Conservation (phyloP, 2,329 filamentous ascomycete species). For the Helicocarpus griseus region DNA sequence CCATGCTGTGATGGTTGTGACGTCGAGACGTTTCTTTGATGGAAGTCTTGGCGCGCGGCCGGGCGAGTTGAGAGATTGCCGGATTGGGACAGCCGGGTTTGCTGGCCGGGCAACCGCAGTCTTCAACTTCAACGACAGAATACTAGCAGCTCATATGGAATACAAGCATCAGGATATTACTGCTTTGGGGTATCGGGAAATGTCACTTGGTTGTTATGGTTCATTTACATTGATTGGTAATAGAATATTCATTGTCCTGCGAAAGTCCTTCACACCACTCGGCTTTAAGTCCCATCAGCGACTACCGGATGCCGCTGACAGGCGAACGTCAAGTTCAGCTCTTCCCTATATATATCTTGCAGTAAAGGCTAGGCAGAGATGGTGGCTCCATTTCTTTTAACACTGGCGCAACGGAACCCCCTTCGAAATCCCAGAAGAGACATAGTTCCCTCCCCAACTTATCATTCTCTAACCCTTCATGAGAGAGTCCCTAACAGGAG, state of each 20-base stretch:
- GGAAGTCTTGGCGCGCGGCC: neutral
- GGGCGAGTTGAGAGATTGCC: slow-evolving; percentile 21
- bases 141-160: neutral
- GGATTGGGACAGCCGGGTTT: slow-evolving; percentile 16
- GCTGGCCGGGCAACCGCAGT: slow-evolving; percentile 25
- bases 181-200: too few relatives aligned
- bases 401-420: too few relatives aligned
- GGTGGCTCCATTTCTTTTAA: neutral
- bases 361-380: too few relatives aligned
- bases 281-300: neutral
- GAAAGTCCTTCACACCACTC: neutral
- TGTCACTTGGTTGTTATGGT: too few relatives aligned
- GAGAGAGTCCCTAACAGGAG: too few relatives aligned
- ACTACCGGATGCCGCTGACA: neutral
- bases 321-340: too few relatives aligned
- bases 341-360: too few relatives aligned
- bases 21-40: neutral
- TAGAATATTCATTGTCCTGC: neutral
- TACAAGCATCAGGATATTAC: too few relatives aligned
- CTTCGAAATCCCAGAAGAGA: too few relatives aligned
- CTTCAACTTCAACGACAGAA: neutral
- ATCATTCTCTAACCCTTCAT: too few relatives aligned
- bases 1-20: neutral
- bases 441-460: too few relatives aligned
- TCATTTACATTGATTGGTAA: too few relatives aligned